Percentiles rank a stretch among this genome's conserved stretches.
Conservation (phyloP, 441 rosid species). For the Euphorbia celastroides region DNA sequence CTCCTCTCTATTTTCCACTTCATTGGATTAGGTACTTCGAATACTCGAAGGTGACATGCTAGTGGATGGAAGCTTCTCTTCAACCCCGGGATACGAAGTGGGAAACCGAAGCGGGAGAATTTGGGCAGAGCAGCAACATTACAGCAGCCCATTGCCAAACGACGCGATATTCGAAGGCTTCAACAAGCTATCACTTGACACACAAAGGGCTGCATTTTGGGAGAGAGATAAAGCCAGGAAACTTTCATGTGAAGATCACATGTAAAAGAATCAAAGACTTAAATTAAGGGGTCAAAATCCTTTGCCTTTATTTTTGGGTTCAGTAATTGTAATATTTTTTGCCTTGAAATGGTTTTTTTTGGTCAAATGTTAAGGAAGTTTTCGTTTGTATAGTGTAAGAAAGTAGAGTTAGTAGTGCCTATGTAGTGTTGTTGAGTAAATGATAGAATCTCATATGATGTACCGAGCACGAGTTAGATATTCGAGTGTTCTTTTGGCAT, state of each 20-base stretch:
- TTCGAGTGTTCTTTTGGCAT: too few species aligned
- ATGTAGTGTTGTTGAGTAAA: conserved; percentile 31
- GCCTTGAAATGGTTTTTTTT: conserved; percentile 10
- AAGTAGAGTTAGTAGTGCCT: conserved; percentile 24
- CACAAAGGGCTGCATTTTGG: conserved; percentile 30
- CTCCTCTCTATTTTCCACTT: too few species aligned
- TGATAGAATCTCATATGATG: too few species aligned
- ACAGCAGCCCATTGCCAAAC: conserved; percentile 36
- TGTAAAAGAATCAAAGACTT: conserved; percentile 18
- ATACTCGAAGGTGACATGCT: conserved; percentile 66
- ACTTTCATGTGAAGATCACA: conserved; percentile 26
- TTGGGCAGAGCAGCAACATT: conserved; percentile 45
- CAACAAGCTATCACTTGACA: conserved; percentile 50
- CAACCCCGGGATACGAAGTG: conserved; percentile 67
- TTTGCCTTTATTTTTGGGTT: conserved; percentile 2
- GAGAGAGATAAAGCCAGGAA: conserved; percentile 44
- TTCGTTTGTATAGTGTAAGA: conserved; percentile 33
- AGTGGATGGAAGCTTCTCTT: conserved; percentile 21
- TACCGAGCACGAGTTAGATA: too few species aligned
- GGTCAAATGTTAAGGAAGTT: conserved; percentile 26
- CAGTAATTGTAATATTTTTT: not conserved
- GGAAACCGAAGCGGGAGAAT: conserved; percentile 80
- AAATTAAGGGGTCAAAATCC: conserved; percentile 4
- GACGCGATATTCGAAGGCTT: conserved; percentile 49
- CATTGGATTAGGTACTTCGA: conserved; percentile 57